Evolutionary conservation across 257 asterid genomes (phyloP).

Genomic region (Ehretia macrophylla): DNA sequence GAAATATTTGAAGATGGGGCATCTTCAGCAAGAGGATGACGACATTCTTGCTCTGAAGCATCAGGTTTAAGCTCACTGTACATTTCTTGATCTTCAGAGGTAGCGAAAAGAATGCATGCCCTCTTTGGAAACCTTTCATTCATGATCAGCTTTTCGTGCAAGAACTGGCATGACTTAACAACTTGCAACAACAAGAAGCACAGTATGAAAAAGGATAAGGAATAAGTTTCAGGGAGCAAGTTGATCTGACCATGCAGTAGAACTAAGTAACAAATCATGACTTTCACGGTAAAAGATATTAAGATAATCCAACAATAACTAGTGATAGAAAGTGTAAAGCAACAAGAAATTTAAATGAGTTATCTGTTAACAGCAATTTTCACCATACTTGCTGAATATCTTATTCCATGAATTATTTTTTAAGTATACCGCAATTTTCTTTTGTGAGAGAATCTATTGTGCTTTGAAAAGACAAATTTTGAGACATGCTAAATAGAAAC

Average conservation of each 20-base stretch:
- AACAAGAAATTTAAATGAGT: not conserved
- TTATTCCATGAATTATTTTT: not conserved
- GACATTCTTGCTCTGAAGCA: constrained; percentile 38
- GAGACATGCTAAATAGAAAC: not conserved
- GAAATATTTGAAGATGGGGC: constrained; percentile 29
- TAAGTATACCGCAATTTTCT: too few relatives aligned
- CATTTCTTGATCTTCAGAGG: constrained; percentile 46
- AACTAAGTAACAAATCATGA: too few relatives aligned
- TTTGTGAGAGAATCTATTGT: too few relatives aligned
- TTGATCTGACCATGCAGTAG: too few relatives aligned
- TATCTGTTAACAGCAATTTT: not conserved
- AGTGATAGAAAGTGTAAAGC: not conserved
- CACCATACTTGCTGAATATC: not conserved
- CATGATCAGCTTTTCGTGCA: constrained; percentile 14
- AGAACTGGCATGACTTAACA: constrained; percentile 38
- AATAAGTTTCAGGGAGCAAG: not conserved
- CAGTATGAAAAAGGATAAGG: not conserved
- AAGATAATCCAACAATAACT: not conserved
- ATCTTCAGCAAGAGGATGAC: constrained; percentile 36
- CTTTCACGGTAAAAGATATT: too few relatives aligned
- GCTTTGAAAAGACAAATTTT: not conserved
- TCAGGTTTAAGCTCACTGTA: constrained; percentile 45
- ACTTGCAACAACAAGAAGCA: not conserved
- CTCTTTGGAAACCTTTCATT: constrained; percentile 29
- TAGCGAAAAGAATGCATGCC: constrained; percentile 30